phyloP scores from a whole-genome alignment of 805 yeast genomes.

The Ogataea thermomethanolica region DNA sequence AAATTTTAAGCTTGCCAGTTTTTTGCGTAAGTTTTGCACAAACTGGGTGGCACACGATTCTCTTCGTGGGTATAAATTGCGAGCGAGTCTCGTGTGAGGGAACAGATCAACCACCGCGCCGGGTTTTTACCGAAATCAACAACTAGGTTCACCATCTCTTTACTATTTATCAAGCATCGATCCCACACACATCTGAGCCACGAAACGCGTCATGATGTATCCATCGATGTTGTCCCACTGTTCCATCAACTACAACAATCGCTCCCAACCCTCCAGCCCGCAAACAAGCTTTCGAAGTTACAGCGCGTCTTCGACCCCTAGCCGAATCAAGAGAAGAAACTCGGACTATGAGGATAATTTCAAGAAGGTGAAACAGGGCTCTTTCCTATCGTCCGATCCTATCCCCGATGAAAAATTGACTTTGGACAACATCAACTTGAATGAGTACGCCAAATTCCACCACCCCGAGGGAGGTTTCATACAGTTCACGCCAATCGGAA shows the following conservation, averaged over 20 bases:
- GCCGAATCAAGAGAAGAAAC: constrained; percentile 35
- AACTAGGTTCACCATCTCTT: neutral
- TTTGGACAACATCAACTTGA: constrained; percentile 29
- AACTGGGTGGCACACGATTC: constrained; percentile 9
- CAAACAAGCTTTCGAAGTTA: constrained; percentile 12
- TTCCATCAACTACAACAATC: constrained; percentile 12
- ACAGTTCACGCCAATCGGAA: constrained; percentile 64
- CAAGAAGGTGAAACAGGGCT: constrained; percentile 31
- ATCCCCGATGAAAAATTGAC: constrained; percentile 17
- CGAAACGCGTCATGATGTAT: constrained; percentile 12
- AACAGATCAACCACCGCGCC: neutral
- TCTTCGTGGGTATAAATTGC: constrained; percentile 6
- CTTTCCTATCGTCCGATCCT: constrained; percentile 9
- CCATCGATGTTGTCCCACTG: constrained; percentile 23
- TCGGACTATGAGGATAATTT: constrained; percentile 32
- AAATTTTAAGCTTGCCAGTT: constrained; percentile 1
- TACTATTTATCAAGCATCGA: no score
- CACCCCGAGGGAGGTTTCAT: constrained; percentile 63
- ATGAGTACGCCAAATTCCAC: constrained; percentile 53
- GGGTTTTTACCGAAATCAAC: neutral
- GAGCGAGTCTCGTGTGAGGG: constrained; percentile 6
- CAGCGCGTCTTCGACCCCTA: constrained; percentile 19
- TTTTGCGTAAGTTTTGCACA: constrained; percentile 1
- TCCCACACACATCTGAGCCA: no score
- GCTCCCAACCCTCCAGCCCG: constrained; percentile 6